Base-by-base conservation (phyloP, 139 green algal genomes). In the Closterium sp. region DNA sequence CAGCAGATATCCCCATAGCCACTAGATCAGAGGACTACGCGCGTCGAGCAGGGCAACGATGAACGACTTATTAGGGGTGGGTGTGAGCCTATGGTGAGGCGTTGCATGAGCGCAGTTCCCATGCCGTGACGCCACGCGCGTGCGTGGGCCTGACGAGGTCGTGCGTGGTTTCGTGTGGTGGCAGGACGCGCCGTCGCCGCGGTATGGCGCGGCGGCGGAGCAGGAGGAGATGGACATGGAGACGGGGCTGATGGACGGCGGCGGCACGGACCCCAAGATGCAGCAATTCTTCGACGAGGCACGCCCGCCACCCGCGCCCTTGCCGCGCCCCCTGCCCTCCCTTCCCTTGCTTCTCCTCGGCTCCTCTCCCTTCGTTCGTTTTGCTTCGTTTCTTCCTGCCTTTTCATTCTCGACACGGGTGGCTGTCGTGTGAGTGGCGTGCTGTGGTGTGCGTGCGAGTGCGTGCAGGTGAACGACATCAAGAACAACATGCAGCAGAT, bases 391-490 rank as follows among this genome's bases (percentile, higher is more conserved):
- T 34, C 84, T 5, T 9, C 10, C 33, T 87, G 33, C 33, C 33
- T 16, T 87, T 12, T 69, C 33, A 35, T 0, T 36, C 84, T 36
- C 6, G 32, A 28, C 33, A 87, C 33, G 33, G 33, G 33, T 19
- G 33, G 33, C 33, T 16, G 16, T 23, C 16, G 23, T 87, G 3
- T 55, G 33, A 55, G 84, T 12, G 33, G 3, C 84, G 32, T 34
- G 33, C n/a, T 9, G 33, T 76, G 33, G 33, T 38, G 33, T 43
- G 33, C 23, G 84, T 19, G 84, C 25, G 84, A 6, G 33, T 87
- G 84, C 84, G 55, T 87, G 87, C 87, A 90, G 87, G 87, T 90
- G 69, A 38, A 33, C 69, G 87, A 90, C 69, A 30, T 90, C 23
- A 90, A 90, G 25, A 81, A 69, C 33, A n/a, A 86, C 23, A 90